Percentiles rank a stretch among this genome's conserved stretches.
These are phyloP conservation scores for Rhizopus delemar DNA, from an alignment of 371 early-diverging fungal species.

Conservation along the genomic window DNA sequence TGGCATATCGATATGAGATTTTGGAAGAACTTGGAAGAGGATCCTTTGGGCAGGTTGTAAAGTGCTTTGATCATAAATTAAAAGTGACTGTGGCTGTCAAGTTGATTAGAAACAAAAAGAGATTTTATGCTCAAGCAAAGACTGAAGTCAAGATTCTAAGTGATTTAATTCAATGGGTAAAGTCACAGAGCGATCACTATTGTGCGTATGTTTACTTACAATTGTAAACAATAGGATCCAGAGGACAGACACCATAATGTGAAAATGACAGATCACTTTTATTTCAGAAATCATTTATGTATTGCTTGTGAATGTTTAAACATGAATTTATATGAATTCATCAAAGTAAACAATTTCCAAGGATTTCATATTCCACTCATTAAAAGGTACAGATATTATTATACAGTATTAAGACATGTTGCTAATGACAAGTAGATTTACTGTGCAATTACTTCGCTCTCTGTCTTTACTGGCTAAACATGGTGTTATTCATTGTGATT, in stretches of 20 bases:
- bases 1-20: constrained; percentile 91
- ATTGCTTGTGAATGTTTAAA: constrained; percentile 94
- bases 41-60: constrained; percentile 97
- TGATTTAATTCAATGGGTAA: constrained; percentile 67
- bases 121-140: constrained; percentile 94
- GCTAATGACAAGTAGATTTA: constrained; percentile 52
- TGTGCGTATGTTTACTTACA: background rate
- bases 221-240: constrained; percentile 65
- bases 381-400: constrained; percentile 48
- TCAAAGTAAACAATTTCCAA: constrained; percentile 90
- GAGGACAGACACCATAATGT: constrained; percentile 80
- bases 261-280: constrained; percentile 88
- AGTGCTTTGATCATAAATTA: constrained; percentile 89
- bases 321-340: constrained; percentile 96
- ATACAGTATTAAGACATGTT: background rate
- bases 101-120: constrained; percentile 92
- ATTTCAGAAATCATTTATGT: constrained; percentile 93
- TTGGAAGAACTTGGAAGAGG: constrained; percentile 92
- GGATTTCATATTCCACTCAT: constrained; percentile 88
- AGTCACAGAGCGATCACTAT: background rate
- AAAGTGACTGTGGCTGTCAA: constrained; percentile 91
- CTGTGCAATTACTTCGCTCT: constrained; percentile 85
- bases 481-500: constrained; percentile 96
- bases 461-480: constrained; percentile 73
- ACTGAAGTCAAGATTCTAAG: constrained; percentile 93